Conservation (phyloP, 1,139 yeast species). For the Meyerozyma guilliermondii region DNA sequence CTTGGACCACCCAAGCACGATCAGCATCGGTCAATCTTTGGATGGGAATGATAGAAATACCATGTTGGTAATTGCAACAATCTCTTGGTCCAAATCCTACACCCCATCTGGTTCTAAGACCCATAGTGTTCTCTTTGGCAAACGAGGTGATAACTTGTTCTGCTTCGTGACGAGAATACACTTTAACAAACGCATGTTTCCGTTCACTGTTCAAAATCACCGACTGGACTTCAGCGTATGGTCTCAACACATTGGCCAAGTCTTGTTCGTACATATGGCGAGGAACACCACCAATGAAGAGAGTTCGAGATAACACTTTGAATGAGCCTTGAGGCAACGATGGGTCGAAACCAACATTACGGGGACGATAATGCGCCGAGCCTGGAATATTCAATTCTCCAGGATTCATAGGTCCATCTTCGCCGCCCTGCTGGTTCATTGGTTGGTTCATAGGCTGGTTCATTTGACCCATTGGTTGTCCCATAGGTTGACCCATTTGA, state of each 20-base stretch:
- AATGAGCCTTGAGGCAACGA: constrained; percentile 74
- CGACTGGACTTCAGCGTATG: constrained; percentile 94
- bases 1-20: constrained; percentile 78
- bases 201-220: constrained; percentile 82
- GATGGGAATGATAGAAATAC: constrained; percentile 82
- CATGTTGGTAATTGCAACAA: constrained; percentile 92
- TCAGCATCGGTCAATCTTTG: constrained; percentile 91
- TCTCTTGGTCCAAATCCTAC: constrained; percentile 99
- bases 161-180: constrained; percentile 93
- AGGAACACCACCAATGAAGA: constrained; percentile 93
- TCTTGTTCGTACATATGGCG: constrained; percentile 72
- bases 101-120: constrained; percentile 92
- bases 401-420: constrained; percentile 1
- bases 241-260: constrained; percentile 62
- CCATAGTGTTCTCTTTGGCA: constrained; percentile 46
- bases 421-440: background rate
- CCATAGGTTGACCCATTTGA: background rate
- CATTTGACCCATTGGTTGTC: background rate
- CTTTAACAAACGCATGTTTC: constrained; percentile 94
- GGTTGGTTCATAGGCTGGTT: constrained; percentile 1
- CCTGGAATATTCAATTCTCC: constrained; percentile 66
- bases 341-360: constrained; percentile 64
- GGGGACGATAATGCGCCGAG: constrained; percentile 68
- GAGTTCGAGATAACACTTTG: constrained; percentile 81
- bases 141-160: constrained; percentile 63